Base-by-base conservation (phyloP, 768 basidiomycete genomes). In the Hemileccinum rubropunctum region DNA sequence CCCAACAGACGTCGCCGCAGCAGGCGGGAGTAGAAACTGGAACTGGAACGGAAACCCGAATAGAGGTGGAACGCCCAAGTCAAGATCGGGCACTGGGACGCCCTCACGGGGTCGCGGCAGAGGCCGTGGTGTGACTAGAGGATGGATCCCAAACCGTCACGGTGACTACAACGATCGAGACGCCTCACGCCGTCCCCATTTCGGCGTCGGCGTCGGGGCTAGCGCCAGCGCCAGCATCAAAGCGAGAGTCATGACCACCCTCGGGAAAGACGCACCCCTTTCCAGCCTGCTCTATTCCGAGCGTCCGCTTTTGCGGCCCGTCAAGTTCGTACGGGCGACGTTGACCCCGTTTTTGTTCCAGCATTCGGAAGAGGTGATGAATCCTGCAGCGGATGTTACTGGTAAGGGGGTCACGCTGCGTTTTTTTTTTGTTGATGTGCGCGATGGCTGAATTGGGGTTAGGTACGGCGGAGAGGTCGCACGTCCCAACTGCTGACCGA, bases 401-500 rank as follows among this genome's bases (percentile, higher is more conserved):
- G 76, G 85, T 81, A 42, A 45, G 79, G 73, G 23, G 53, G n/a
- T 30, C 28, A 30, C 11, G 9, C 28, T 23, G 3, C 23, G 20
- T 30, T 18, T 46, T 42, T 33, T 27, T 30, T 18, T 46, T 42
- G 32, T 27, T 38, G 1, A 14, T 41, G 7, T 11, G 33, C 1
- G 7, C 36, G 14, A 48, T 41, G 23, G 21, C 45, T 62, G 47
- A 54, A 46, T 37, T 8, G 18, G 35, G 35, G 26, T 35, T 45
- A 56, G 42, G 40, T 43, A 12, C 61, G 79, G 81, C 71, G 18
- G 77, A 81, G 45, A 57, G 74, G 37, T 80, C 76, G 40, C 78
- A 82, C 65, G 73, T 80, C 5, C 88, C 89, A 6, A 91, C 88
- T 4, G 86, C 87, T 0, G 79, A 84, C n/a, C 75, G 72, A 10